A percentile compares a stretch with the other conserved stretches of the same genome.
phyloP scores from a whole-genome alignment of 116 monocot species.

The Cymodocea nodosa region DNA sequence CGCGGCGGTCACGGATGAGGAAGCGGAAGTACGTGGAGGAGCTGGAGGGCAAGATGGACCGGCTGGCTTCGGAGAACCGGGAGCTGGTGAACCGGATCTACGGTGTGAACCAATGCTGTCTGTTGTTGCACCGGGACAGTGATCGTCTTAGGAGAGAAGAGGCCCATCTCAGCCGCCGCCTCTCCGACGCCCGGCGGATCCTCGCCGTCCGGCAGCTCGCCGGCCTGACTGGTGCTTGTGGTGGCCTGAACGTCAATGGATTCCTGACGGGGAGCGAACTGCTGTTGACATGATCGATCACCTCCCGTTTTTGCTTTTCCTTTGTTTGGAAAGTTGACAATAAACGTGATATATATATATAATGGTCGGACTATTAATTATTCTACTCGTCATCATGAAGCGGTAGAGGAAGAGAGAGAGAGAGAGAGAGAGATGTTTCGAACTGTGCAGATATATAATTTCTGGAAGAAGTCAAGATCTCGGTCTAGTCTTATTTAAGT shows the following conservation, averaged over 20 bases:
- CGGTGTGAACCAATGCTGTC: constrained; percentile 3
- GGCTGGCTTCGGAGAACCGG: constrained; percentile 20
- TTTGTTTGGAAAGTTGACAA: too few species aligned
- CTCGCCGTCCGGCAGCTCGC: constrained; percentile 8
- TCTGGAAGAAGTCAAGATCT: too few species aligned
- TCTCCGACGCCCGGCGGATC: constrained; percentile 1
- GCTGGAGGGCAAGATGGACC: constrained; percentile 9
- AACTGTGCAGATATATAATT: too few species aligned
- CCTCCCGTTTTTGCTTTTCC: too few species aligned
- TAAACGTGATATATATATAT: too few species aligned
- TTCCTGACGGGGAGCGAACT: neutral
- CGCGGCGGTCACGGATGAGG: constrained; percentile 41
- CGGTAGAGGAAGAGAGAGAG: too few species aligned
- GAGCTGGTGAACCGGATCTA: constrained; percentile 19
- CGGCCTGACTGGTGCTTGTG: neutral
- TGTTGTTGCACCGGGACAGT: constrained; percentile 14
- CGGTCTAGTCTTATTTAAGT: too few species aligned
- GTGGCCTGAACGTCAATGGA: neutral
- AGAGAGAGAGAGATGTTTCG: too few species aligned
- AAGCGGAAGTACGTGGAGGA: constrained; percentile 36
- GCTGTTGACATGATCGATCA: too few species aligned
- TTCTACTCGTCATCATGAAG: too few species aligned
- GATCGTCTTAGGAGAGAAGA: constrained; percentile 20
- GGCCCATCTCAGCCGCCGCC: constrained; percentile 10
- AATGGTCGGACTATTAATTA: too few species aligned